Conservation (phyloP, 306 rosid genomes). For the Lupinus albus region DNA sequence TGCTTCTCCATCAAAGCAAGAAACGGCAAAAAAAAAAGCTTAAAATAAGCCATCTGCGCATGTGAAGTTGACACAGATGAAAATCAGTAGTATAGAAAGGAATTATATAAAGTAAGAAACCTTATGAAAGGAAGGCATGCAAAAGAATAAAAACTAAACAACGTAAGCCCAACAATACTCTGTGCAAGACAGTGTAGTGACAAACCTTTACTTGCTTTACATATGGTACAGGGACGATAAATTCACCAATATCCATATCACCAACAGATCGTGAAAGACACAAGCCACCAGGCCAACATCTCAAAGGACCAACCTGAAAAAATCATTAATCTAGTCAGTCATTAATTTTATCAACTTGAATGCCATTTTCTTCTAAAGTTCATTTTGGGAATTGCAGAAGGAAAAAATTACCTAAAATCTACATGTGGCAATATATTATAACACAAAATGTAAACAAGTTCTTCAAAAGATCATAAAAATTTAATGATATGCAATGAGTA, state of each 20-base stretch:
- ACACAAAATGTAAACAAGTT: slow-evolving; percentile 13
- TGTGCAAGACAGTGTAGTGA: slow-evolving; percentile 49
- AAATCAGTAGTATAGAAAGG: too few relatives aligned
- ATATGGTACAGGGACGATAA: slow-evolving; percentile 90
- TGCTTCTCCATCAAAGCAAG: not conserved
- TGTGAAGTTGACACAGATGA: not conserved
- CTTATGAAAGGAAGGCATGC: not conserved
- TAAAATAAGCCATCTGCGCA: slow-evolving; percentile 15
- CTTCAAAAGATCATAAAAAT: slow-evolving; percentile 6
- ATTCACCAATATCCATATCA: slow-evolving; percentile 95
- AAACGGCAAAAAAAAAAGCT: not conserved
- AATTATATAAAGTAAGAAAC: too few relatives aligned
- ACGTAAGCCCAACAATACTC: slow-evolving; percentile 10
- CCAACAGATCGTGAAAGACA: slow-evolving; percentile 97
- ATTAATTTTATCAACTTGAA: not conserved
- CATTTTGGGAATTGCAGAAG: not conserved
- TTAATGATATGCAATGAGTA: slow-evolving; percentile 25
- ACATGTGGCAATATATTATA: not conserved
- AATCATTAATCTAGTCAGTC: slow-evolving; percentile 34
- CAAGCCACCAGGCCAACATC: slow-evolving; percentile 99
- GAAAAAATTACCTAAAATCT: not conserved
- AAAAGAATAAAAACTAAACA: slow-evolving; percentile 27
- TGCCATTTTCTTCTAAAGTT: slow-evolving; percentile 6
- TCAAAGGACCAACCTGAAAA: slow-evolving; percentile 86
- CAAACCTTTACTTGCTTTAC: slow-evolving; percentile 98